These are phyloP conservation scores for Rhytidiadelphus loreus DNA, from an alignment of 225 moss, liverwort and hornwort genomes.

Conservation along the genomic window DNA sequence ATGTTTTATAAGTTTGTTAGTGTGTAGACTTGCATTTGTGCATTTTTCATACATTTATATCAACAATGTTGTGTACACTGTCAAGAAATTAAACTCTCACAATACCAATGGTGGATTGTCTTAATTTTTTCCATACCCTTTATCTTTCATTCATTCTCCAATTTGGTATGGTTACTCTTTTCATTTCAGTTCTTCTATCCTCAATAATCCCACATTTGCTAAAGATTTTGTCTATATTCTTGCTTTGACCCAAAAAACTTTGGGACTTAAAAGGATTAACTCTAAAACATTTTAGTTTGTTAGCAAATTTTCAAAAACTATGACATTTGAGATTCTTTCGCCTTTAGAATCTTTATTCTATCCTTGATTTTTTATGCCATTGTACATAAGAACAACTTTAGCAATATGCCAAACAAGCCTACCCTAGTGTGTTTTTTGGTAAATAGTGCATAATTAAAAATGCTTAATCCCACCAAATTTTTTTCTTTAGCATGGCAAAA, in stretches of 20 bases:
- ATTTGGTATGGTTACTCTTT: too few relatives aligned
- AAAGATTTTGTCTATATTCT: too few relatives aligned
- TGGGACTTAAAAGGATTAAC: rapidly evolving
- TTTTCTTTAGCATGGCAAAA: background rate
- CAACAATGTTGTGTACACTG: too few relatives aligned
- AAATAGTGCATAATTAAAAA: background rate
- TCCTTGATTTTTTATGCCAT: background rate
- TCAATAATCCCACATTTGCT: too few relatives aligned
- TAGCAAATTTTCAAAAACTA: background rate
- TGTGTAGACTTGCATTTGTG: rapidly evolving
- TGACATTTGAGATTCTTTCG: background rate
- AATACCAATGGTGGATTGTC: too few relatives aligned
- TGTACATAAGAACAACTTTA: background rate
- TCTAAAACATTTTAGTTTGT: background rate
- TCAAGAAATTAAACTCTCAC: too few relatives aligned
- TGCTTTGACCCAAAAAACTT: background rate
- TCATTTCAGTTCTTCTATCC: too few relatives aligned
- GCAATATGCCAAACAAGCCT: background rate
- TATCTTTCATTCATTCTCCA: too few relatives aligned
- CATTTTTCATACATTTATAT: background rate
- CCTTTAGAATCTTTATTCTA: background rate
- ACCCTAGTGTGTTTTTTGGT: rapidly evolving
- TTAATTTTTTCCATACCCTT: too few relatives aligned
- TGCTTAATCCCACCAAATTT: background rate
- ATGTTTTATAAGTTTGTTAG: background rate